A percentile compares a stretch with the other conserved stretches of the same genome.
These are phyloP conservation scores for Rubia peregrina DNA, from an alignment of 305 asterid species.

Conservation along the genomic window DNA sequence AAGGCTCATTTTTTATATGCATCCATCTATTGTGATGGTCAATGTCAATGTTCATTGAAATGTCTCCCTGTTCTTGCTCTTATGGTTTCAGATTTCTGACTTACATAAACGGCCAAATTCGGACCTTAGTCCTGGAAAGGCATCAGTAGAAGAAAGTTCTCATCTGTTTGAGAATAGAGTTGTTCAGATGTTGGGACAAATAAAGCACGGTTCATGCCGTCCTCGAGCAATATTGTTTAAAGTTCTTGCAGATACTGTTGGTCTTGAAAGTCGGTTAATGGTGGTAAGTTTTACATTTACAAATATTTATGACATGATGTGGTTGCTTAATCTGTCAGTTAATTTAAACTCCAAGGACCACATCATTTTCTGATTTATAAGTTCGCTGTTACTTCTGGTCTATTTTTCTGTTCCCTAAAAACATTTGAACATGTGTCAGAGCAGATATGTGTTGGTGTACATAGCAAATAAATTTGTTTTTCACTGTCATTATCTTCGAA, in stretches of 20 bases:
- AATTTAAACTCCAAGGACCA: neutral
- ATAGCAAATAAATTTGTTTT: neutral
- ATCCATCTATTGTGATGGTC: neutral
- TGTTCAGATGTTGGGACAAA: conserved; percentile 85
- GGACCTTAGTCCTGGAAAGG: conserved; percentile 72
- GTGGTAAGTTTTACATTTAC: conserved; percentile 53
- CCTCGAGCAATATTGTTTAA: conserved; percentile 92
- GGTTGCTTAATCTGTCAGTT: neutral
- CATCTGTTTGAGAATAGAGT: conserved; percentile 55
- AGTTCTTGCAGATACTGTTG: conserved; percentile 97
- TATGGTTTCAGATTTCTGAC: conserved; percentile 65
- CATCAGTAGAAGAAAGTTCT: conserved; percentile 51
- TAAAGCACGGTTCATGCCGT: conserved; percentile 87
- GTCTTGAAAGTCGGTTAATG: conserved; percentile 82
- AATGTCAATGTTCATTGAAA: neutral
- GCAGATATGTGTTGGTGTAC: neutral
- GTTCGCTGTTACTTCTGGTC: neutral
- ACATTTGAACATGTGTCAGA: conserved; percentile 9
- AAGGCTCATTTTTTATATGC: neutral
- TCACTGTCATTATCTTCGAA: neutral
- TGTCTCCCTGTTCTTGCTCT: conserved; percentile 10
- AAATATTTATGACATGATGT: neutral
- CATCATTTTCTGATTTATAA: neutral
- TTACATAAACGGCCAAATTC: conserved; percentile 70
- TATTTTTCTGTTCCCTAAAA: neutral